phyloP scores from a whole-genome alignment of 495 filamentous ascomycete genomes.

The Daldinia concentrica region DNA sequence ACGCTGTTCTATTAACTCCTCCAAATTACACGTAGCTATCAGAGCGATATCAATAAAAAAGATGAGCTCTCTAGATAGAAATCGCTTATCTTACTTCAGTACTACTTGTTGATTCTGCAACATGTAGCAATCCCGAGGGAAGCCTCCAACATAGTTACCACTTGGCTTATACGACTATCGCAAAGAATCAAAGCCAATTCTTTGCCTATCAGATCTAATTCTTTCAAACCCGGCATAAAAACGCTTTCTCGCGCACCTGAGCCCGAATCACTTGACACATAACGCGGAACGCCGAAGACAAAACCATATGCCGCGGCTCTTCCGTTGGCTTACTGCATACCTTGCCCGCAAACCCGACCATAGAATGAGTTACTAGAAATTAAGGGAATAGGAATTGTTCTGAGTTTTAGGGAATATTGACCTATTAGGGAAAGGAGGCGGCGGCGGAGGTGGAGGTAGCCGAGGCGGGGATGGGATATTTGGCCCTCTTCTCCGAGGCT shows the following conservation, averaged over 20 bases:
- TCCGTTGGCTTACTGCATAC: slow-evolving; percentile 2
- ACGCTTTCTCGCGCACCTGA: background rate
- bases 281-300: slow-evolving; percentile 23
- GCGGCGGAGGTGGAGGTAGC: background rate
- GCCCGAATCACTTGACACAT: background rate
- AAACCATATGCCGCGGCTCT: slow-evolving; percentile 2
- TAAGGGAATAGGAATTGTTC: background rate
- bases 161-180: background rate
- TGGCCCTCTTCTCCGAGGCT: background rate
- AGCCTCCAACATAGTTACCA: background rate
- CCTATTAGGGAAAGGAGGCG: background rate
- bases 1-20: background rate
- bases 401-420: background rate
- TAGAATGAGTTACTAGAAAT: background rate
- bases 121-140: background rate
- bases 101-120: background rate
- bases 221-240: background rate
- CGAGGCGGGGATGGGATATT: background rate
- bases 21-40: background rate
- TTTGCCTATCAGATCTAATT: background rate
- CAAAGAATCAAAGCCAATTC: slow-evolving; percentile 7
- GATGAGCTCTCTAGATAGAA: background rate
- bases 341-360: slow-evolving; percentile 5
- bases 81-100: background rate
- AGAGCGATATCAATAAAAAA: background rate